phyloP scores from a whole-genome alignment of 495 filamentous ascomycete species.

The Aspergillus asperescens region DNA sequence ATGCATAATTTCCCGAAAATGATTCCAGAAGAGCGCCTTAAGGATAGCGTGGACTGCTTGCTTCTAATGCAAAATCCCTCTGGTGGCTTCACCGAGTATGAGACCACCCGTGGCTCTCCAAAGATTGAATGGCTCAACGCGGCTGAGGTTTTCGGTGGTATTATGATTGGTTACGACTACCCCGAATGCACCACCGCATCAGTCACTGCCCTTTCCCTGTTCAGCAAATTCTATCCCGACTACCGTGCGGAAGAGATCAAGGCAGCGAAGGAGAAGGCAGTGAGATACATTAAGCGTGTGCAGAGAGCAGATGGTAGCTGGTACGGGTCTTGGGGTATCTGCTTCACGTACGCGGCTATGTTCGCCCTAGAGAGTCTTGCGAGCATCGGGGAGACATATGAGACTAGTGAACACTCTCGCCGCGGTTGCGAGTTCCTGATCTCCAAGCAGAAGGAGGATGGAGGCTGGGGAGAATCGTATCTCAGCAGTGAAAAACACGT shows the following conservation, averaged over 20 bases:
- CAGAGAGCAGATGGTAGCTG: constrained; percentile 83
- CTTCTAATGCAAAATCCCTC: constrained; percentile 86
- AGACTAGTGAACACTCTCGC: constrained; percentile 62
- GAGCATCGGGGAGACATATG: constrained; percentile 74
- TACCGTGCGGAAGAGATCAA: constrained; percentile 75
- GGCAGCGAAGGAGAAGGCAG: constrained; percentile 60
- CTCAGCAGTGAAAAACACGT: constrained; percentile 58
- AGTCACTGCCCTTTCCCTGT: constrained; percentile 81
- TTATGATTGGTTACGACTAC: constrained; percentile 98
- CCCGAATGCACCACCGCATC: constrained; percentile 96
- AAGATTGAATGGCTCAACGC: constrained; percentile 83
- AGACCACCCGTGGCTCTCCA: constrained; percentile 69
- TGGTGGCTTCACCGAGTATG: constrained; percentile 88
- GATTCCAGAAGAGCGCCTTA: constrained; percentile 67
- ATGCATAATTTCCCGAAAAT: constrained; percentile 69
- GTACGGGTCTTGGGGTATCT: constrained; percentile 98
- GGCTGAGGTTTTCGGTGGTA: constrained; percentile 91
- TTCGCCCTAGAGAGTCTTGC: constrained; percentile 86
- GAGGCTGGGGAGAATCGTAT: constrained; percentile 97
- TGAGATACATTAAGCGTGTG: constrained; percentile 72
- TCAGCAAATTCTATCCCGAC: constrained; percentile 72
- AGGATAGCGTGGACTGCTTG: constrained; percentile 84
- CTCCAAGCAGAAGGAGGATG: constrained; percentile 75
- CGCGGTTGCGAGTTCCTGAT: constrained; percentile 82
- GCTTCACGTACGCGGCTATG: constrained; percentile 94